Base-by-base conservation (phyloP, 352 stramenopile species). In the Globisporangium perplexum region DNA sequence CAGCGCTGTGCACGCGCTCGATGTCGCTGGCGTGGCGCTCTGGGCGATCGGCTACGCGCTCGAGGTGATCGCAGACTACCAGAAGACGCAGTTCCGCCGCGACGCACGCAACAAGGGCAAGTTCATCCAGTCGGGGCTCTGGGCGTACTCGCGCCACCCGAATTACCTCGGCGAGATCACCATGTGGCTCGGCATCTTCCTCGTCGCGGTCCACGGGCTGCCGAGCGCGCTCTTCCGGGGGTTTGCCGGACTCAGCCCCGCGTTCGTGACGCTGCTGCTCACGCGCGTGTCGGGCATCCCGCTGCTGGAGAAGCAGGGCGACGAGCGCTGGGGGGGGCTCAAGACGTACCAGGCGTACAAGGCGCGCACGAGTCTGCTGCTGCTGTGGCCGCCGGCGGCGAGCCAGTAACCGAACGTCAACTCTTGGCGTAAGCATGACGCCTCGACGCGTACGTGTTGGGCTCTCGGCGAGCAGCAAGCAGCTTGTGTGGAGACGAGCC, bases 91-190 rank as follows among this genome's bases (percentile, higher is more conserved):
- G 42, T 88, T 88, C 57, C 69, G 63, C 12, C 54, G 53, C 10
- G 65, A 83, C 43, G 44, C 62, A 18, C 59, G 55, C 31, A 86
- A 84, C 62, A 69, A 82, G 43, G 68, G 62, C 61, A 77, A 77
- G 62, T 88, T 88, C 49, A 88, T 88, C 39, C 60, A 67, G 26
- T 67, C 56, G 7, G 88, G 88, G 0, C 65, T 97, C 7, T 97
- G 90, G 90, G 54, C 60, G 53, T 96, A 91, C 58, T 95, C 75
- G 52, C 84, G 92, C 38, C 93, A 98, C 77, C 93, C 91, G 0
- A 98, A 97, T 59, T 97, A 98, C 63, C 86, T 83, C 28, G 90
- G 89, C 6, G 93, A 98, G 71, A 92, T 97, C 49, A 64, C 87
- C 46, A 91, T 97, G 70, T 98, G 90, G 89, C 33, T 83, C 36